These are phyloP conservation scores for Lasiosphaeria ovina DNA, from an alignment of 495 filamentous ascomycete genomes.

Conservation along the genomic window DNA sequence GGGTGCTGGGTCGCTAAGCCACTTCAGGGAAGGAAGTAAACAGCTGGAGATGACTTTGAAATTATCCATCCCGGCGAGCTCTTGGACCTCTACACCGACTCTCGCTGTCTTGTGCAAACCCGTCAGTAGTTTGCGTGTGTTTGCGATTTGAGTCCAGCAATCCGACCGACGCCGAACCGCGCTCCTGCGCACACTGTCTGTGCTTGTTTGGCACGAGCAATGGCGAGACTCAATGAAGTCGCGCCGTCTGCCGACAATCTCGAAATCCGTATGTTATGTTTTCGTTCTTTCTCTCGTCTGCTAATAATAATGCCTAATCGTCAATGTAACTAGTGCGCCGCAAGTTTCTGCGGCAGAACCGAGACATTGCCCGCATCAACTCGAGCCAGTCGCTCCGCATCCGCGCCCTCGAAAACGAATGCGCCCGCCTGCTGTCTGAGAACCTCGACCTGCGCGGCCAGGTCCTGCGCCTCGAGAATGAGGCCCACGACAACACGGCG, in stretches of 20 bases:
- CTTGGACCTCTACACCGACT: constrained; percentile 1
- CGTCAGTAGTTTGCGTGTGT: constrained; percentile 1
- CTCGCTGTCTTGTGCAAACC: constrained; percentile 1
- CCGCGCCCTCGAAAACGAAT: constrained; percentile 80
- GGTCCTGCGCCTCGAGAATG: constrained; percentile 68
- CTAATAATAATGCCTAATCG: constrained; percentile 15
- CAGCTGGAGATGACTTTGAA: constrained; percentile 28
- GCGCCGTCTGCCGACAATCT: constrained; percentile 62
- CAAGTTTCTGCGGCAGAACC: constrained; percentile 87
- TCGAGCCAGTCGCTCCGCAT: constrained; percentile 89
- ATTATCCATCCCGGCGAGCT: constrained; percentile 15
- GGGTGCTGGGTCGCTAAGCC: constrained; percentile 21
- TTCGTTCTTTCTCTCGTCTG: neutral
- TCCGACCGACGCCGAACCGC: too few relatives aligned
- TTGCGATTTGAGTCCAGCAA: too few relatives aligned
- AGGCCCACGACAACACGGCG: constrained; percentile 51
- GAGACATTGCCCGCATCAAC: constrained; percentile 87
- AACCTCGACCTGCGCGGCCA: constrained; percentile 82
- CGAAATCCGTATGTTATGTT: constrained; percentile 67
- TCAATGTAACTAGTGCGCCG: constrained; percentile 61
- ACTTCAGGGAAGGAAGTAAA: constrained; percentile 31
- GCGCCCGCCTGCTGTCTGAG: constrained; percentile 76
- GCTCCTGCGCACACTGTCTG: too few relatives aligned
- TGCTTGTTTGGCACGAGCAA: constrained; percentile 38
- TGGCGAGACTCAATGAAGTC: constrained; percentile 92